Percentiles rank a stretch among this genome's conserved stretches.
Evolutionary conservation across 345 rosid species (phyloP).

Genomic region (Arabidopsis suecica): DNA sequence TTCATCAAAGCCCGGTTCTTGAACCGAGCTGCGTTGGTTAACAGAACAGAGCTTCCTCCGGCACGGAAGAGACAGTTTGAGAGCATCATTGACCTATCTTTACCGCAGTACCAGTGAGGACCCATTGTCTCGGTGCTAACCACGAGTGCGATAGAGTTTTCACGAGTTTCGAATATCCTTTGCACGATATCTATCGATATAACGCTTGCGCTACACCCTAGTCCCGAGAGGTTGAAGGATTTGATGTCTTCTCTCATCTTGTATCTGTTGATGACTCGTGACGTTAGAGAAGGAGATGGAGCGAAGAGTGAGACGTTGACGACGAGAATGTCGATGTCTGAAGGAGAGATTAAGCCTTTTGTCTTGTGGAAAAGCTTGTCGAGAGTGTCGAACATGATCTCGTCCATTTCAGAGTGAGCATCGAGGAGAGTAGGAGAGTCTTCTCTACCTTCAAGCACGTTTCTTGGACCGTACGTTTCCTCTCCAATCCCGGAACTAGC

Average conservation of each 20-base stretch:
- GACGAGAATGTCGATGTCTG: slow-evolving; percentile 63
- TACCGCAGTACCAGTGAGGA: slow-evolving; percentile 75
- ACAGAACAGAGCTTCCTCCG: slow-evolving; percentile 75
- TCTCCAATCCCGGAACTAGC: slow-evolving; percentile 76
- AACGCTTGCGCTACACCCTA: slow-evolving; percentile 70
- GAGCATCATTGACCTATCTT: slow-evolving; percentile 77
- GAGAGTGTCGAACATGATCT: slow-evolving; percentile 59
- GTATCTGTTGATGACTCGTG: slow-evolving; percentile 66
- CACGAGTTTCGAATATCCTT: slow-evolving; percentile 52
- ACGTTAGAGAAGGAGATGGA: slow-evolving; percentile 67
- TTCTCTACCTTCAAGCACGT: slow-evolving; percentile 60
- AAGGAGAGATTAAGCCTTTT: slow-evolving; percentile 51
- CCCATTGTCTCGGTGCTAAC: slow-evolving; percentile 78
- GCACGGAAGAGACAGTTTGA: slow-evolving; percentile 74
- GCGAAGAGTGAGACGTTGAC: slow-evolving; percentile 72
- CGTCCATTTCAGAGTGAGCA: slow-evolving; percentile 60
- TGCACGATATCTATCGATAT: slow-evolving; percentile 51
- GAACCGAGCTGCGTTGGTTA: slow-evolving; percentile 59
- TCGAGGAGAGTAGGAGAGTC: slow-evolving; percentile 51
- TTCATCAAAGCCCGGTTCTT: slow-evolving; percentile 58
- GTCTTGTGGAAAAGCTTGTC: slow-evolving; percentile 60
- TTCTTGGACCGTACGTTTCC: slow-evolving; percentile 64
- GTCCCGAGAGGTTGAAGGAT: slow-evolving; percentile 69
- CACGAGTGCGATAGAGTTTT: slow-evolving; percentile 61
- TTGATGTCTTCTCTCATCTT: slow-evolving; percentile 72